phyloP scores from a whole-genome alignment of 371 early-diverging fungal genomes.

The Lichtheimia corymbifera region DNA sequence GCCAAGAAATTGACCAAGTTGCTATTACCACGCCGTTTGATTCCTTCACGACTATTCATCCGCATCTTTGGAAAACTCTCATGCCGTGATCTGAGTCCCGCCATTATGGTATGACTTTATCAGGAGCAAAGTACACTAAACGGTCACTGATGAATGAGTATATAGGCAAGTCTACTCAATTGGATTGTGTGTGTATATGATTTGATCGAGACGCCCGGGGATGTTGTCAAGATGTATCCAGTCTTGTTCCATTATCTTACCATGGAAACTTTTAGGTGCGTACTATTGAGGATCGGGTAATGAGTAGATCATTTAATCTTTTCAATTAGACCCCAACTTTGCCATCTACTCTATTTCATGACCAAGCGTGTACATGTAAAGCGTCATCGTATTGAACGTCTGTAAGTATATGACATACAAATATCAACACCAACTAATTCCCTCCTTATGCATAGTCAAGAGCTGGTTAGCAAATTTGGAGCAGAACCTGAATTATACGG shows the following conservation, averaged over 20 bases:
- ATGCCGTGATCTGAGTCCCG: conserved; percentile 22
- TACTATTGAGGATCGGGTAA: neutral
- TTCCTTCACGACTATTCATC: conserved; percentile 37
- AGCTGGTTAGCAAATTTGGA: conserved; percentile 33
- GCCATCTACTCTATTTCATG: conserved; percentile 57
- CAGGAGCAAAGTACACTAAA: neutral
- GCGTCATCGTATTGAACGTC: conserved; percentile 43
- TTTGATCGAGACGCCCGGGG: conserved; percentile 38
- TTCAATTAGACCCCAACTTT: conserved; percentile 36
- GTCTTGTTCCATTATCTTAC: conserved; percentile 51
- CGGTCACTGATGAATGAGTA: neutral
- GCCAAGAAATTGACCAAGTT: conserved; percentile 27
- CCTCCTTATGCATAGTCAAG: conserved; percentile 24
- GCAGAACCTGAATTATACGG: conserved; percentile 41
- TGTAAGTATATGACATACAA: conserved; percentile 33
- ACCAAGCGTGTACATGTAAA: conserved; percentile 51
- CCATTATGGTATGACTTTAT: conserved; percentile 22
- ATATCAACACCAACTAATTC: neutral
- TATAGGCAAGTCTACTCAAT: conserved; percentile 37
- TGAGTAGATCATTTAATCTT: neutral
- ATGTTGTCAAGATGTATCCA: conserved; percentile 41
- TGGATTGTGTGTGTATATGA: conserved; percentile 57
- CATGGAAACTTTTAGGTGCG: conserved; percentile 39
- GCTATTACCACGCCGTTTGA: conserved; percentile 47
- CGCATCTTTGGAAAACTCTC: conserved; percentile 39